Base-by-base conservation (phyloP, 495 filamentous ascomycete genomes). In the Chaetomium tenue region DNA sequence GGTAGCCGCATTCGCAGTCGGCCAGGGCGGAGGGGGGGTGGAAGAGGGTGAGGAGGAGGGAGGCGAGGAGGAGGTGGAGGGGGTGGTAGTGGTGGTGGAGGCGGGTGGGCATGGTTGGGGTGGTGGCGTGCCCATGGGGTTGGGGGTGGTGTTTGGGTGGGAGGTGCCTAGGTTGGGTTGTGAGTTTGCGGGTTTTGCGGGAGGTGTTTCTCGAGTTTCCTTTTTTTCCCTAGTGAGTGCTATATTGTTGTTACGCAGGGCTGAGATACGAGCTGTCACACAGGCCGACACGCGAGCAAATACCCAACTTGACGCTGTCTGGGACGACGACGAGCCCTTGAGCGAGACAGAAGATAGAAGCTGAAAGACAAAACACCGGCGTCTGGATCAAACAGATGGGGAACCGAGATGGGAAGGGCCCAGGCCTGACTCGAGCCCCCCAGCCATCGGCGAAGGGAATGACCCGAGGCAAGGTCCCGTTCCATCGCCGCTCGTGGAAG, bases 1-100 rank as follows among this genome's bases (percentile, higher is more conserved):
- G 71, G 71, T 91, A 92, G 40, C 90, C 89, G 71, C 89, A 92
- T 72, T 90, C 87, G 77, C 89, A 91, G 66, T 82, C 78, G 16
- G 86, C 85, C 55, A 60, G 30, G 50, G 62, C 64, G 61, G 46
- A 12, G 30, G 39, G 22, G 48, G 39, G 69, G 25, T 71, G 42
- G 58, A 62, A 55, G 47, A 61, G 50, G 23, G 74, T 52, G 23
- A 70, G 30, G 62, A 48, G 59, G 58, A 55, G 13, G 33, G 46
- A 42, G 25, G 63, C 2, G 48, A 39, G 2, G 33, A 54, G 44
- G 52, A 66, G 20, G 58, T 5, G 25, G 63, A 58, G 2, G 2
- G 3, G 12, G n/a, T n/a, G 63, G 48, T 12, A 23, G 23, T 9
- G 0, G 15, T 25, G 3, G 26, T 16, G 52, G 28, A 2, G 16